Evolutionary conservation across 352 stramenopile species (phyloP), one percentile per base, ranked within the genome.

Genomic region (Globisporangium nodosum): DNA sequence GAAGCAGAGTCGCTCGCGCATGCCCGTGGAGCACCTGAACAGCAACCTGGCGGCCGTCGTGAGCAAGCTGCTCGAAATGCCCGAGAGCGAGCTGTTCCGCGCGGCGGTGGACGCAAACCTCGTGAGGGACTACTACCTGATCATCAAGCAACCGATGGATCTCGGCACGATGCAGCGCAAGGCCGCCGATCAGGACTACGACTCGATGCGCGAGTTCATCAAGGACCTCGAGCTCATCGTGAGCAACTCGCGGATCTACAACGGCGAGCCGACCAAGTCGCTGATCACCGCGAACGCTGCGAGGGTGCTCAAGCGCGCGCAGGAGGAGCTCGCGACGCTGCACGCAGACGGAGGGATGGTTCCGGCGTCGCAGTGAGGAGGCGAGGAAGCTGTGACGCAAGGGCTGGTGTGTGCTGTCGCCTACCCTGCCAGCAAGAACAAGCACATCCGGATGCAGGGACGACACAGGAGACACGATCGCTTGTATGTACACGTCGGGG

Each of bases 111-210:
- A 94, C 64, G 75, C 73, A 5, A 56, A 31, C 0, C 70, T 78
- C 2, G 78, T 92, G 52, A 74, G 66, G 21, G 85, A 92, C 58
- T 94, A 94, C 51, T 92, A 91, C 61, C 66, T 78, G 53, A 78
- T 94, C 55, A 87, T 94, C 64, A 94, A 94, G 66, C 82, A 90
- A 39, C 85, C 85, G 9, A 92, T 94, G 80, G 85, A 94, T 60
- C 63, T 94, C 51, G 75, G 70, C 35, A 67, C 74, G 18, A 84
- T 94, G 66, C 70, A 73, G 48, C 69, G 67, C 52, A 94, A 94
- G 64, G 85, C 88, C 20, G 60, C 78, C 12, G 66, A 77, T 0
- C 71, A 76, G 47, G 63, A 78, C 56, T 94, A 94, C 66, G 81
- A 88, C 56, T 91, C 82, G 54, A 89, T 91, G 77, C 80, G 82